Base-by-base conservation (phyloP, 257 asterid species). In the Lavandula angustifolia region DNA sequence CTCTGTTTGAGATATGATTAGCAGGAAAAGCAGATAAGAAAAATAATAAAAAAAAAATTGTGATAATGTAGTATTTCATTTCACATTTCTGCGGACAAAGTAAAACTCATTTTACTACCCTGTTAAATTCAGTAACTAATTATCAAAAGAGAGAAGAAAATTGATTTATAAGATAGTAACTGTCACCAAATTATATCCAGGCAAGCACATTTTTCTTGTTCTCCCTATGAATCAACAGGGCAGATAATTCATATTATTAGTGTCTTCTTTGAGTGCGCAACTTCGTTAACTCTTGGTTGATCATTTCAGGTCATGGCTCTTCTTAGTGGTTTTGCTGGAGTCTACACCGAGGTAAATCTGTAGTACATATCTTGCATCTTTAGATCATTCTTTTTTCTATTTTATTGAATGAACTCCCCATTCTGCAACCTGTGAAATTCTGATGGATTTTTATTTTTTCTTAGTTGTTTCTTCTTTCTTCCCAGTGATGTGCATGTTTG, bases 281-380 rank as follows among this genome's bases (percentile, higher is more conserved):
- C 68, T 67, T 31, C 35, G 50, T 33, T 60, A 43, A 68, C 64
- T 60, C 67, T 71, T 58, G 63, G 44, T 49, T 66, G 14, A 37
- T 79, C 66, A 49, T 81, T 73, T 64, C 95, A 94, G 99, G 63
- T 86, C 56, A 94, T 94, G 99, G 99, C 99, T 67, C 95, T 90
- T 82, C 94, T 94, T 61, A 94, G 99, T 80, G 99, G 99, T 73
- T 94, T 94, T 84, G 99, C 97, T 68, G 99, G 99, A 80, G 99
- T 94, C 58, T 94, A 90, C 83, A 94, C 99, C 4, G 99, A 94
- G 99, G 99, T 94, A 78, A 81, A 73, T 65, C 51, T 11, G 46
- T 58, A 12, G 52, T 51, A 57, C 62, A 46, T 58, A 54, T 67
- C 12, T 29, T 63, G 31, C 33, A 53, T 43, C 60, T 64, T 54